Base-by-base conservation (phyloP, 108 stramenopile species). In the Cyclostephanos tholiformis region DNA sequence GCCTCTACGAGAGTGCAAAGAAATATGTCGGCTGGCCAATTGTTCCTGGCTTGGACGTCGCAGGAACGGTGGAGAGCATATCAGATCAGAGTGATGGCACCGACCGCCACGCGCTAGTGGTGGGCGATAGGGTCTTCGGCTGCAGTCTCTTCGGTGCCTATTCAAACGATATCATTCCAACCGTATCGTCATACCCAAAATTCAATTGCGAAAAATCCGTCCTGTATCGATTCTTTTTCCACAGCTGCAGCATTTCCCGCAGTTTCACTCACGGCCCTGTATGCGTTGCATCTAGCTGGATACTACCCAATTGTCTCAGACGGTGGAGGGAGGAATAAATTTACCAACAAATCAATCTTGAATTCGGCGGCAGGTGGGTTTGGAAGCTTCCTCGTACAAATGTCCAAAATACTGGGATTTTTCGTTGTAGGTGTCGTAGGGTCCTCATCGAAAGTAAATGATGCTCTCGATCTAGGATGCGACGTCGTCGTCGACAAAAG, bases 341-440 rank as follows among this genome's bases (percentile, higher is more conserved):
- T 82, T 69, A 77, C 29, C 50, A 94, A 91, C 77, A 82, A 83
- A 53, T 76, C 90, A 4, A 89, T 96, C 19, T 75, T 96, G 65
- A 90, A 96, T 76, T 91, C 90, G 1, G 95, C 95, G 11, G 89
- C 92, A 12, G 95, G 95, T 39, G 95, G 95, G 27, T 92, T 96
- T 6, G 95, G 95, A 17, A 76, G 83, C 41, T 91, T 96, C 85
- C 51, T 92, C 60, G 86, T 92, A 16, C 95, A 96, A 85, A 92
- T 96, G 89, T 65, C 89, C 25, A 93, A 92, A 68, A 51, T 91
- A 20, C 51, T 92, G 59, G 91, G 92, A 14, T 46, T 88, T 41
- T 72, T 86, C 2, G 74, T 96, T 48, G 91, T 96, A 0, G 92
- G 92, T 17, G 92, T 96, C 2, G 95, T 96, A 12, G 95, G 95